phyloP scores from a whole-genome alignment of 257 asterid genomes.

The Nicotiana otophora region DNA sequence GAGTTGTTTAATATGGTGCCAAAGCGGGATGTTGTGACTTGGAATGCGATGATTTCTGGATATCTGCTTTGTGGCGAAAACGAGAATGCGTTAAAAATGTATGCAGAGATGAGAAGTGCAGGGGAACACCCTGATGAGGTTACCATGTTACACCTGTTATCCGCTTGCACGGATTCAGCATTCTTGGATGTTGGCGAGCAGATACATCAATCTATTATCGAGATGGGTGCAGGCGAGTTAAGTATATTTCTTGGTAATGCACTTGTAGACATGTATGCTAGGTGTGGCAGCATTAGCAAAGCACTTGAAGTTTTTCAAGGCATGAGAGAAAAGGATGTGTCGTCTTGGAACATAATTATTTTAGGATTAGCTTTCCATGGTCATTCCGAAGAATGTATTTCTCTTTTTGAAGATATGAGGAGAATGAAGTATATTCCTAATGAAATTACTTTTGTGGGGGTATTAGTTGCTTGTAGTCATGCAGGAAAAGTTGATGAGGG shows the following conservation, averaged over 20 bases:
- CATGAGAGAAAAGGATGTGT: constrained; percentile 52
- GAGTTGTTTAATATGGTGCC: constrained; percentile 53
- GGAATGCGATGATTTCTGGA: constrained; percentile 72
- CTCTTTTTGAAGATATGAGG: constrained; percentile 64
- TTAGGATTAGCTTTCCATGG: constrained; percentile 59
- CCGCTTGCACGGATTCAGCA: constrained; percentile 63
- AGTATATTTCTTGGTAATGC: constrained; percentile 51
- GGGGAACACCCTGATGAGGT: constrained; percentile 58
- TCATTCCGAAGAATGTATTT: constrained; percentile 43
- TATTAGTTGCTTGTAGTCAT: constrained; percentile 60
- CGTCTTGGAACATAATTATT: constrained; percentile 60
- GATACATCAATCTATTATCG: constrained; percentile 42
- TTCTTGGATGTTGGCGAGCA: constrained; percentile 58
- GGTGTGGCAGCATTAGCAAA: constrained; percentile 55
- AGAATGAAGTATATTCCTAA: constrained; percentile 39
- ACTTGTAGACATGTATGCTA: constrained; percentile 69
- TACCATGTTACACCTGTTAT: constrained; percentile 63
- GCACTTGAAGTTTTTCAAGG: constrained; percentile 44
- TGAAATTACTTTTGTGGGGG: constrained; percentile 56
- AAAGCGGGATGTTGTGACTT: constrained; percentile 54
- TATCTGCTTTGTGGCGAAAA: constrained; percentile 42
- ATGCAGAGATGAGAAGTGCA: constrained; percentile 41
- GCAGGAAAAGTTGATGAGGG: constrained; percentile 60
- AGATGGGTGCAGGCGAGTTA: constrained; percentile 34
- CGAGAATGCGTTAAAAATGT: constrained; percentile 49